A percentile compares a stretch with the other conserved stretches of the same genome.
Conservation (phyloP, 768 basidiomycete species). For the Lactarius hatsudake region DNA sequence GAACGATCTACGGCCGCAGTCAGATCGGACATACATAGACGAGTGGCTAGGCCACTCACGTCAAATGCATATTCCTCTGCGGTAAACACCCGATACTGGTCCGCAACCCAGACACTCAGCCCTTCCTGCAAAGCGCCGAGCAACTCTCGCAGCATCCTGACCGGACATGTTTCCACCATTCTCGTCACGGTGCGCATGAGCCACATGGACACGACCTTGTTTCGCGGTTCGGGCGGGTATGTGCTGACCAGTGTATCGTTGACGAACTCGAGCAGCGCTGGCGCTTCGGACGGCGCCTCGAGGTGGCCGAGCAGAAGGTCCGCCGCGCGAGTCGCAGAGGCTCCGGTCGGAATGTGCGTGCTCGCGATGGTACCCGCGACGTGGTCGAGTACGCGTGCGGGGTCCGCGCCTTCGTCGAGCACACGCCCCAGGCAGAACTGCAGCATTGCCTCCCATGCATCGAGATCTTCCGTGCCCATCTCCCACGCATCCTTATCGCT, state of each 20-base stretch:
- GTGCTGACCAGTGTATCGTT: slow-evolving; percentile 56
- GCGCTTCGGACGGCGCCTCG: slow-evolving; percentile 56
- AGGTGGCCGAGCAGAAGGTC: slow-evolving; percentile 60
- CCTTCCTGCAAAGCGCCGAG: slow-evolving; percentile 54
- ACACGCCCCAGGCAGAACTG: slow-evolving; percentile 51
- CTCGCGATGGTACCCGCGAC: slow-evolving; percentile 49
- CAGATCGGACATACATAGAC: slow-evolving; percentile 12
- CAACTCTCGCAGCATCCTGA: slow-evolving; percentile 43
- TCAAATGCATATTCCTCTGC: slow-evolving; percentile 57
- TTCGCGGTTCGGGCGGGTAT: slow-evolving; percentile 63
- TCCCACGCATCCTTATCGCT: slow-evolving; percentile 45
- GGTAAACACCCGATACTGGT: slow-evolving; percentile 50
- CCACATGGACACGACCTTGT: slow-evolving; percentile 58
- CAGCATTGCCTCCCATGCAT: slow-evolving; percentile 59
- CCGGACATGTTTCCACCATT: slow-evolving; percentile 55
- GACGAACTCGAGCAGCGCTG: slow-evolving; percentile 53
- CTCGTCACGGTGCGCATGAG: slow-evolving; percentile 53
- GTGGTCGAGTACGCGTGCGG: slow-evolving; percentile 50
- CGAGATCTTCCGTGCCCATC: slow-evolving; percentile 50
- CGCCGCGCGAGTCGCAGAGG: slow-evolving; percentile 50
- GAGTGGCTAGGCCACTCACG: slow-evolving; percentile 38
- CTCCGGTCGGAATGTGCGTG: slow-evolving; percentile 39
- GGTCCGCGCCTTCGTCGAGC: slow-evolving; percentile 58
- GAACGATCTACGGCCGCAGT: slow-evolving; percentile 47
- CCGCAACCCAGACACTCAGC: slow-evolving; percentile 59